Conservation (phyloP, 306 rosid genomes). For the Vicia villosa region DNA sequence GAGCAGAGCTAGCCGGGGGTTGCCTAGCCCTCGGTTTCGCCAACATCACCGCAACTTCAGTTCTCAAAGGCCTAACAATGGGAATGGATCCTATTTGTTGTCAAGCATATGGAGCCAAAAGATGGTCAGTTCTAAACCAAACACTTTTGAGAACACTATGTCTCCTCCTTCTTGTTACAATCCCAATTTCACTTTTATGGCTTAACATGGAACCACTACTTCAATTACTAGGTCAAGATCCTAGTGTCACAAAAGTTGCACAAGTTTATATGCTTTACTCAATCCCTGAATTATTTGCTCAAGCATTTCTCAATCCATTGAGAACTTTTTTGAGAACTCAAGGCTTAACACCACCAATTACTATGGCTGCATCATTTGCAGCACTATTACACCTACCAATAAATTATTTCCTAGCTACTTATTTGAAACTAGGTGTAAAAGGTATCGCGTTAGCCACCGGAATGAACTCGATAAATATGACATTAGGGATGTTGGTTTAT, state of each 20-base stretch:
- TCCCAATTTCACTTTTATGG: slow-evolving; percentile 77
- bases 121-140: slow-evolving; percentile 69
- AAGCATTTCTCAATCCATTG: slow-evolving; percentile 68
- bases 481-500: slow-evolving; percentile 59
- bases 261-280: slow-evolving; percentile 71
- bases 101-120: slow-evolving; percentile 87
- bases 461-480: slow-evolving; percentile 66
- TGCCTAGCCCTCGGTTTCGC: slow-evolving; percentile 83
- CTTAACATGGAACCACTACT: slow-evolving; percentile 69
- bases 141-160: slow-evolving; percentile 64
- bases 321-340: slow-evolving; percentile 73
- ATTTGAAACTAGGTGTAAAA: slow-evolving; percentile 66
- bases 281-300: slow-evolving; percentile 84
- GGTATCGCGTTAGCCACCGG: slow-evolving; percentile 83
- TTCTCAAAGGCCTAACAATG: slow-evolving; percentile 69
- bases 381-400: slow-evolving; percentile 74
- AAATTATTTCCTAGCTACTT: slow-evolving; percentile 58
- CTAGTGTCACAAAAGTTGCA: slow-evolving; percentile 66
- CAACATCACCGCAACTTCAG: slow-evolving; percentile 75
- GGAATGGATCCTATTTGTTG: slow-evolving; percentile 98
- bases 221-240: slow-evolving; percentile 78
- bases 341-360: slow-evolving; percentile 70
- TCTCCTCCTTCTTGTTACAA: slow-evolving; percentile 70
- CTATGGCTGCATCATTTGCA: slow-evolving; percentile 61
- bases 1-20: slow-evolving; percentile 82